Base-by-base conservation (phyloP, 2,329 filamentous ascomycete genomes). In the Aureobasidium vineae region DNA sequence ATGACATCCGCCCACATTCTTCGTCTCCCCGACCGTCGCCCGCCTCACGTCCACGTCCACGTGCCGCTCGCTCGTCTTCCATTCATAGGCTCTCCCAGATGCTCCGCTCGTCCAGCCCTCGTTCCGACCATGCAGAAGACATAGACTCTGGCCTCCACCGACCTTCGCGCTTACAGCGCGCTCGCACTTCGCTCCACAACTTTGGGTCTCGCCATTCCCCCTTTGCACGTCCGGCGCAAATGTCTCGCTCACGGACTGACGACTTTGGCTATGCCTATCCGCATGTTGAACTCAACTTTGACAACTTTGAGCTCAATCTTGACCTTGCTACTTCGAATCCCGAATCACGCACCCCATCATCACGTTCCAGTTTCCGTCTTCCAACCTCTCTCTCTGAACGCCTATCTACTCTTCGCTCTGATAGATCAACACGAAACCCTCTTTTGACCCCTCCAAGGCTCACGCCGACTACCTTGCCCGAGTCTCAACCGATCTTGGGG, bases 261-360 rank as follows among this genome's bases (percentile, higher is more conserved):
- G 54, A 52, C 54, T 57, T 66, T 66, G 64, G 53, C 3, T 67
- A 63, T 28, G 43, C 40, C 21, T 60, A 68, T n/a, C 69, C 68
- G 28, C 60, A 67, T 31, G 59, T 69, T 5, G 61, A 68, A 38
- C 63, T 69, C 53, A 56, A 50, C 53, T 71, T 76, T 6, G 76
- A 76, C 21, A 76, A 77, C 11, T 72, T 79, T 52, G 77, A 77
- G 52, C 69, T 78, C 33, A 73, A 76, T 69, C 77, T 79, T 56
- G 77, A 77, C 63, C 70, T 77, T 68, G 67, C 68, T 67, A 65
- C 66, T 16, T 68, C 68, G 47, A 60, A 68, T 54, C 52, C 65
- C 33, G 54, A 50, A 31, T 19, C 71, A 69, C 54, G 56, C 69
- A 38, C 63, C 4, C 65, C 65, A 3, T 63, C 65, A 3, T 63